Evolutionary conservation across 345 rosid genomes (phyloP).

Genomic region (Sisymbrium irio): DNA sequence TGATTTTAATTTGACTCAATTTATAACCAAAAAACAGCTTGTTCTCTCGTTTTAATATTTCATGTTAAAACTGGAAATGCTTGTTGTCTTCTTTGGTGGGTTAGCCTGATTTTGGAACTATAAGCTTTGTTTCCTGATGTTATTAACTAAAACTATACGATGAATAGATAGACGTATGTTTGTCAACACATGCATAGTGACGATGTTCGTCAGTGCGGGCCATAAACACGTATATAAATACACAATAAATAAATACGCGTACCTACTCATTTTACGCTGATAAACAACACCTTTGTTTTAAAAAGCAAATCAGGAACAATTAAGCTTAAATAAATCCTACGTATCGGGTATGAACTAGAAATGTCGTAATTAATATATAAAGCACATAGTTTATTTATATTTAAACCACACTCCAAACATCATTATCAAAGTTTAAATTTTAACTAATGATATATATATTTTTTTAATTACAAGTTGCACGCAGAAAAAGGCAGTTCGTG

Average conservation of each 20-base stretch:
- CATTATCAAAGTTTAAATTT: constrained; percentile 14
- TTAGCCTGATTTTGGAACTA: too few species aligned
- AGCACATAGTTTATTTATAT: neutral
- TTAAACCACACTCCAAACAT: constrained; percentile 2
- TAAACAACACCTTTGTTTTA: neutral
- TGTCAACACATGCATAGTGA: neutral
- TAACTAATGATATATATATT: neutral
- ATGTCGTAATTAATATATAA: neutral
- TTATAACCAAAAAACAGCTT: too few species aligned
- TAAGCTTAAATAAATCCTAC: neutral
- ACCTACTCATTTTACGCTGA: neutral
- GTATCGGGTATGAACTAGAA: neutral
- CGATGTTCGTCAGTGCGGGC: neutral
- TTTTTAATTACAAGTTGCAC: constrained; percentile 16
- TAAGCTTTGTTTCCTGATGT: neutral
- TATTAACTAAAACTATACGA: too few species aligned
- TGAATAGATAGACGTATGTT: neutral
- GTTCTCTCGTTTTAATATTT: neutral
- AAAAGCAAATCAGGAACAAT: neutral
- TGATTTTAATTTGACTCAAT: neutral
- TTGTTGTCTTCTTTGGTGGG: neutral
- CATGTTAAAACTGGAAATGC: neutral
- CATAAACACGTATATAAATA: neutral
- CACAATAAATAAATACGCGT: too few species aligned
- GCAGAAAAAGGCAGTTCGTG: constrained; percentile 22